These are phyloP conservation scores for Pleurostoma richardsiae DNA, from an alignment of 2,329 filamentous ascomycete species.

Conservation along the genomic window DNA sequence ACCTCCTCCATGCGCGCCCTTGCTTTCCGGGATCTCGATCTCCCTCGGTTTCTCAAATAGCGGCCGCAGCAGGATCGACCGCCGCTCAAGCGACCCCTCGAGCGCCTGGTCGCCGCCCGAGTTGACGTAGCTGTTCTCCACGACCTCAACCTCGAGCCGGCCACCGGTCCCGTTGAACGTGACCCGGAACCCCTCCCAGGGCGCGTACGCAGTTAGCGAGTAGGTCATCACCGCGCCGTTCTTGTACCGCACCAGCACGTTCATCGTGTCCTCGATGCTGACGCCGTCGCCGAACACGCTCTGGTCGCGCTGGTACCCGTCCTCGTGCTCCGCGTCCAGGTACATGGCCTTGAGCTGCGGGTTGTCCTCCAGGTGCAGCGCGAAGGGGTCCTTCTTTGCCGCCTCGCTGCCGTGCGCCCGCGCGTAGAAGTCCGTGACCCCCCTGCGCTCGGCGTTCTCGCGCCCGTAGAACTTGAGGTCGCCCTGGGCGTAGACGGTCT, in stretches of 20 bases:
- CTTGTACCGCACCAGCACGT: conserved; percentile 50
- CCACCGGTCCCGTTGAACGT: conserved; percentile 55
- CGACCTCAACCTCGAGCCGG: conserved; percentile 54
- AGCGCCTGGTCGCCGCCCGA: conserved; percentile 51
- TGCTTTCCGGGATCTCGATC: conserved; percentile 44
- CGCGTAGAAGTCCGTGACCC: conserved; percentile 43
- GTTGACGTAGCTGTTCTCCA: conserved; percentile 59
- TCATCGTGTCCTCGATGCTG: conserved; percentile 62
- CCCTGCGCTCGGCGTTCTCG: conserved; percentile 54
- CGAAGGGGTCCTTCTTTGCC: conserved; percentile 52
- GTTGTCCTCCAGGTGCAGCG: conserved; percentile 47
- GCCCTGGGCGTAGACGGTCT: conserved; percentile 53
- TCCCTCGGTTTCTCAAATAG: conserved; percentile 53
- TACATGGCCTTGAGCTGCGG: conserved; percentile 53
- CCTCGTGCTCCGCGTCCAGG: conserved; percentile 58
- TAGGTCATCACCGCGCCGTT: conserved; percentile 55
- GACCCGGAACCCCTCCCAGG: conserved; percentile 56
- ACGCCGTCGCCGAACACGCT: conserved; percentile 60
- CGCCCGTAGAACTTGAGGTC: conserved; percentile 56
- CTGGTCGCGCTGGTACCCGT: conserved; percentile 57
- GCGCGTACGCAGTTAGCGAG: conserved; percentile 54
- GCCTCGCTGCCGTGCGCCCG: conserved; percentile 44
- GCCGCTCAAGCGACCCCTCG: conserved; percentile 47
- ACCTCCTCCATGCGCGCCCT: conserved; percentile 56
- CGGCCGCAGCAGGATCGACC: conserved; percentile 43